Conservation (phyloP, 2,329 filamentous ascomycete genomes). For the Aspergillus uvarum region DNA sequence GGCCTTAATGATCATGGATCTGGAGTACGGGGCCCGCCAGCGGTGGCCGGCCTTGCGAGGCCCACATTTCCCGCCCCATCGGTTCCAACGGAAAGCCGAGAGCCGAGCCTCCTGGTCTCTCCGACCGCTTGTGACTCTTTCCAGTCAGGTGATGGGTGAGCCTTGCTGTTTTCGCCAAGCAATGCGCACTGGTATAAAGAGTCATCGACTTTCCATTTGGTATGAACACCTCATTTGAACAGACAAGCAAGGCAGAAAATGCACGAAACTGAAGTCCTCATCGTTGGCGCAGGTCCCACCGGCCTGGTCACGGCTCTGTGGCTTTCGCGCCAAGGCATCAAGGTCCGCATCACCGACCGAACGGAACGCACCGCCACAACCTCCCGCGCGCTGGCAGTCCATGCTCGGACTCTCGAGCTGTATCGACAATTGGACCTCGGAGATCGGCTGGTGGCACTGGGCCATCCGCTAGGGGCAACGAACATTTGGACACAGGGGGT, state of each 20-base stretch:
- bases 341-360: slow-evolving; percentile 51
- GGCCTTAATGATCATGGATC: too few species aligned
- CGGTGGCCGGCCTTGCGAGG: too few species aligned
- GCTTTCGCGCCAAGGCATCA: slow-evolving; percentile 49
- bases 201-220: neutral
- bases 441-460: slow-evolving; percentile 37
- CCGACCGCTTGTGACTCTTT: too few species aligned
- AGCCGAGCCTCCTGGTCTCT: neutral
- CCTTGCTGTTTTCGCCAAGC: neutral
- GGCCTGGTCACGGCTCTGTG: slow-evolving; percentile 48
- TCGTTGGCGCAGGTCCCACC: slow-evolving; percentile 49
- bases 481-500: slow-evolving; percentile 36
- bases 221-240: neutral
- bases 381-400: slow-evolving; percentile 47
- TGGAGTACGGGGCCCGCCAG: too few species aligned
- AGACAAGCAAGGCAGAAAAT: neutral
- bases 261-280: slow-evolving; percentile 36
- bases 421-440: slow-evolving; percentile 48
- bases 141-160: neutral
- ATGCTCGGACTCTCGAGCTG: slow-evolving; percentile 53
- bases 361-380: slow-evolving; percentile 35
- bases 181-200: neutral
- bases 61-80: neutral
- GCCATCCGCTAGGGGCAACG: slow-evolving; percentile 40
- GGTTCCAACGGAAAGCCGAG: neutral